Evolutionary conservation across 2,329 filamentous ascomycete species (phyloP).

Genomic region (Venturia aucupariae): DNA sequence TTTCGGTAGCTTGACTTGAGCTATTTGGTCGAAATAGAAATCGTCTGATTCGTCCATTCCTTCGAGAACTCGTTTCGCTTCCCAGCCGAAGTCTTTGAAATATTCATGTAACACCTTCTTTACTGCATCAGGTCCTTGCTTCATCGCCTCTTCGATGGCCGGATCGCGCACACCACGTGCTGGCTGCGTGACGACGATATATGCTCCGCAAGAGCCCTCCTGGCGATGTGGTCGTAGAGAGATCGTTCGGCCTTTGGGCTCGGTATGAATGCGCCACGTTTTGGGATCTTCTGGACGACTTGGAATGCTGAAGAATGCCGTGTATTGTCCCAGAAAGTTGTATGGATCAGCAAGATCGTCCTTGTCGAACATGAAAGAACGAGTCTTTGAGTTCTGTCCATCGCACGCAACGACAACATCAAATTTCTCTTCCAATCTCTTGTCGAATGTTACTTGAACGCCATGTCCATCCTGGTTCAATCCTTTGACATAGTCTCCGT

Average conservation of each 20-base stretch:
- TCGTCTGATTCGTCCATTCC: slow-evolving; percentile 13
- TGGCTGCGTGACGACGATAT: slow-evolving; percentile 18
- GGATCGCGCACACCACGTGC: slow-evolving; percentile 19
- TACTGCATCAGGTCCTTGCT: slow-evolving; percentile 19
- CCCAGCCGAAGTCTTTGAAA: slow-evolving; percentile 12
- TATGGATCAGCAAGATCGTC: slow-evolving; percentile 21
- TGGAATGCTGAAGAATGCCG: slow-evolving; percentile 35
- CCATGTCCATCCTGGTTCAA: slow-evolving; percentile 21
- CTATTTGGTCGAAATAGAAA: slow-evolving; percentile 13
- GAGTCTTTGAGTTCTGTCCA: slow-evolving; percentile 18
- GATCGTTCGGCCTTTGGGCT: slow-evolving; percentile 17
- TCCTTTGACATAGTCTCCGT: slow-evolving; percentile 23
- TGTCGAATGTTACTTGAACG: slow-evolving; percentile 17
- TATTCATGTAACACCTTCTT: slow-evolving; percentile 20
- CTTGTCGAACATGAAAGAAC: slow-evolving; percentile 20
- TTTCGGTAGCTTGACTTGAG: slow-evolving; percentile 11
- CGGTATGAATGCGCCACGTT: slow-evolving; percentile 19
- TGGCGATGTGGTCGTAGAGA: slow-evolving; percentile 21
- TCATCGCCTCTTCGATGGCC: slow-evolving; percentile 25
- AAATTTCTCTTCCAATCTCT: slow-evolving; percentile 16
- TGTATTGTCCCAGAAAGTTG: slow-evolving; percentile 25
- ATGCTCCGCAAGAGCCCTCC: slow-evolving; percentile 16
- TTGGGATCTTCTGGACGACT: slow-evolving; percentile 19
- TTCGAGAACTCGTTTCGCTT: slow-evolving; percentile 13
- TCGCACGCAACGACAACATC: slow-evolving; percentile 22